A percentile compares a stretch with the other conserved stretches of the same genome.
Evolutionary conservation across 2,329 filamentous ascomycete genomes (phyloP).

Genomic region (Ophiocordyceps camponoti-saundersi): DNA sequence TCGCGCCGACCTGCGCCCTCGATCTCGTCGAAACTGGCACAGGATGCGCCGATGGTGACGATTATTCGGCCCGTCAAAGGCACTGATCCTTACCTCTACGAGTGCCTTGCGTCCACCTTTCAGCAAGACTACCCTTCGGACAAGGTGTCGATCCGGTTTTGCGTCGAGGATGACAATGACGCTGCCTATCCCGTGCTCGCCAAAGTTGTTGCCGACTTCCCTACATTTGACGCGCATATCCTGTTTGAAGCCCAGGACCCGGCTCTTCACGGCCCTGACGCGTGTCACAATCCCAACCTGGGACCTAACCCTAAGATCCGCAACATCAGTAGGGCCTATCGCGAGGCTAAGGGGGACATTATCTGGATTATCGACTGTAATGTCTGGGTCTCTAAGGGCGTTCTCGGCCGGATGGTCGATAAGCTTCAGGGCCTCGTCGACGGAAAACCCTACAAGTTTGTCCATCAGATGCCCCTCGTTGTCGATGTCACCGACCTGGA

Average conservation of each 20-base stretch:
- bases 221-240: constrained; percentile 51
- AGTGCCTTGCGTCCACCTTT: constrained; percentile 79
- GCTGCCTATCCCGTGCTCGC: constrained; percentile 61
- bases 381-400: constrained; percentile 71
- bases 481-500: constrained; percentile 45
- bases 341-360: constrained; percentile 73
- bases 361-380: constrained; percentile 96
- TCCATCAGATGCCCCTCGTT: constrained; percentile 81
- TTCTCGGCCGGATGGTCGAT: constrained; percentile 78
- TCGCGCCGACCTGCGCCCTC: constrained; percentile 30
- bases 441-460: constrained; percentile 64
- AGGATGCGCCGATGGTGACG: constrained; percentile 61
- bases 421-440: constrained; percentile 53
- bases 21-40: constrained; percentile 30
- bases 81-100: constrained; percentile 75
- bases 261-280: constrained; percentile 36
- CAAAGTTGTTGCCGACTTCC: constrained; percentile 56
- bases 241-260: constrained; percentile 73
- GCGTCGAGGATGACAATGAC: constrained; percentile 58
- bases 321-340: constrained; percentile 86
- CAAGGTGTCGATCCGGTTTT: constrained; percentile 67
- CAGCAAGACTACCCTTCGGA: constrained; percentile 62
- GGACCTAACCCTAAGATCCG: constrained; percentile 98
- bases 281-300: constrained; percentile 37
- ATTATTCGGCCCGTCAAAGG: constrained; percentile 89